These are phyloP conservation scores for Fagopyrum tataricum DNA, from an alignment of 148 eudicot genomes.

Conservation along the genomic window DNA sequence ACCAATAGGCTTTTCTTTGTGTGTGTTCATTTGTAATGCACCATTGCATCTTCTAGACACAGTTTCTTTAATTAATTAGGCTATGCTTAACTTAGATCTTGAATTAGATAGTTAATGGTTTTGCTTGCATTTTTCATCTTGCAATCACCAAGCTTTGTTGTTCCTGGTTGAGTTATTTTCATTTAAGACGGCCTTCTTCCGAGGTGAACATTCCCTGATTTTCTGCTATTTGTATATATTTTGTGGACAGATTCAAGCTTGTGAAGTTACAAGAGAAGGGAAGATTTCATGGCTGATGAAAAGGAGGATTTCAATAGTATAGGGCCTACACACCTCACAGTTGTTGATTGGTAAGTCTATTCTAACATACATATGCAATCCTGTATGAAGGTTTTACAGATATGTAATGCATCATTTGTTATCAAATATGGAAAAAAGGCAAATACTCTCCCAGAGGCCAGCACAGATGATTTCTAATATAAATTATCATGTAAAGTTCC, in stretches of 20 bases:
- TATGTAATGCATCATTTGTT: too few relatives aligned
- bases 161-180: neutral
- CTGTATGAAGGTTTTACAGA: neutral
- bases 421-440: neutral
- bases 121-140: neutral
- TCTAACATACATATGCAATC: neutral
- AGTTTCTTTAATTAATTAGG: neutral
- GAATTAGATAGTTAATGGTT: neutral
- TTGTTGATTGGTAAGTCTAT: constrained; percentile 62
- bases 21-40: neutral
- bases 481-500: neutral
- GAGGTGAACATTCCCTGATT: neutral
- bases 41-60: neutral
- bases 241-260: constrained; percentile 5
- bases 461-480: neutral
- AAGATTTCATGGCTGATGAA: constrained; percentile 30
- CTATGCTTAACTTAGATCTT: neutral
- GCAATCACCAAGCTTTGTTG: neutral
- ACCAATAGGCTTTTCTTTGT: neutral
- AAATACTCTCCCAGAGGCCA: neutral
- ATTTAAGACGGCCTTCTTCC: neutral
- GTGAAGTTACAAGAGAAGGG: neutral
- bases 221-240: neutral
- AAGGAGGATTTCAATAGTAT: constrained; percentile 50
- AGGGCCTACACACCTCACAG: constrained; percentile 63